Base-by-base conservation (phyloP, 805 yeast species). In the Maudiozyma barnettii region DNA sequence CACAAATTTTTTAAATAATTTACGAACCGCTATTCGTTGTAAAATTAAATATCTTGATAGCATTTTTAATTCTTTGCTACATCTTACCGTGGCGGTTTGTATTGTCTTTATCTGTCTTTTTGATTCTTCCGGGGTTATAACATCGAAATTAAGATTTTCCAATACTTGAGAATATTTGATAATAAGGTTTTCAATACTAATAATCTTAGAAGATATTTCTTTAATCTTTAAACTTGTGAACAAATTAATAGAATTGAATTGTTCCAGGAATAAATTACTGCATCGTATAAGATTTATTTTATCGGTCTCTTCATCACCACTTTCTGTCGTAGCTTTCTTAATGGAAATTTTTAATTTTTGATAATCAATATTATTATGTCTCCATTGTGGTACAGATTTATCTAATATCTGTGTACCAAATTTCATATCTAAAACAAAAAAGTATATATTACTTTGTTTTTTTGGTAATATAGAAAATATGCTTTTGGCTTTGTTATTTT, bases 301-400 rank as follows among this genome's bases (percentile, higher is more conserved):
- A 31, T 46, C 41, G 8, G 16, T 31, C n/a, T 43, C 40, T 18
- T 26, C 29, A 6, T 26, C 20, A 18, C 40, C 18, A n/a, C 18
- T 13, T 8, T 38, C 54, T 48, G 49, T 39, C 1, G 91, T 83
- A 8, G 81, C 78, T 19, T 64, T 60, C 55, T 81, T 75, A 49
- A 90, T 86, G 41, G 75, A 72, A 4, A 67, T 66, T 64, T 89
- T 90, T 48, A 90, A 63, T 35, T 80, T 85, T 54, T 87, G 83
- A 66, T 90, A 90, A 58, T 87, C 89, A 38, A 90, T 73, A 63
- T 90, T 88, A 65, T 86, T 82, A 51, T 78, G 76, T 56, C 77
- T 76, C 97, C 98, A 90, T 68, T 86, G 93, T 1, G 90, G 88
- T 21, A 88, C 84, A 12, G 95, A 84, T 55, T 87, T 74, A 53